These are phyloP conservation scores for Nissolia schottii DNA, from an alignment of 306 rosid genomes.

Conservation along the genomic window DNA sequence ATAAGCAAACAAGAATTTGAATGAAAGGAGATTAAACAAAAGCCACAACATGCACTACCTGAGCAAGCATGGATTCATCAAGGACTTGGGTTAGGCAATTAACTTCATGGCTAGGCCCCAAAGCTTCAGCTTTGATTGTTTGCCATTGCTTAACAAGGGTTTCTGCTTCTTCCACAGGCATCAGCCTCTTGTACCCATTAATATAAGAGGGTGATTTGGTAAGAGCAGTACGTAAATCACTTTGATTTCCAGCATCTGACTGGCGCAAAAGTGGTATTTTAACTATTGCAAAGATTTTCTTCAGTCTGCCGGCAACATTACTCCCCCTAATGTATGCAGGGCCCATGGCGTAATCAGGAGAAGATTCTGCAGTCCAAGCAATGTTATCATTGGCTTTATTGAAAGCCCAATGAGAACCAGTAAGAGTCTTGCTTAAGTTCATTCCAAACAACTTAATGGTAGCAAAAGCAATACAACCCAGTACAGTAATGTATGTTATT, in stretches of 20 bases:
- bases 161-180: conserved; percentile 92
- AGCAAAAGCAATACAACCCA: conserved; percentile 75
- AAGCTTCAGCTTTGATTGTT: conserved; percentile 79
- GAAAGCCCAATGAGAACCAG: conserved; percentile 38
- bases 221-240: conserved; percentile 26
- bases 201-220: conserved; percentile 41
- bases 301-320: conserved; percentile 42
- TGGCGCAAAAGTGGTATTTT: conserved; percentile 37
- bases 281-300: conserved; percentile 43
- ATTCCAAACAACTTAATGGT: conserved; percentile 54
- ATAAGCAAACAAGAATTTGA: background rate
- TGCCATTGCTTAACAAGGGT: conserved; percentile 91
- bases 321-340: conserved; percentile 52
- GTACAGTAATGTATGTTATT: conserved; percentile 42
- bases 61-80: conserved; percentile 87
- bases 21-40: background rate
- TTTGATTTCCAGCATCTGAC: conserved; percentile 38
- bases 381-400: conserved; percentile 37
- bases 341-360: conserved; percentile 40
- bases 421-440: conserved; percentile 38
- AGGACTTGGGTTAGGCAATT: conserved; percentile 67
- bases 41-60: conserved; percentile 50
- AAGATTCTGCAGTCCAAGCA: conserved; percentile 45
- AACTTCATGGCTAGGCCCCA: conserved; percentile 82
- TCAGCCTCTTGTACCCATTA: conserved; percentile 39